phyloP scores from a whole-genome alignment of 1,284 basidiomycete species.

The Cutaneotrichosporon mucoides region DNA sequence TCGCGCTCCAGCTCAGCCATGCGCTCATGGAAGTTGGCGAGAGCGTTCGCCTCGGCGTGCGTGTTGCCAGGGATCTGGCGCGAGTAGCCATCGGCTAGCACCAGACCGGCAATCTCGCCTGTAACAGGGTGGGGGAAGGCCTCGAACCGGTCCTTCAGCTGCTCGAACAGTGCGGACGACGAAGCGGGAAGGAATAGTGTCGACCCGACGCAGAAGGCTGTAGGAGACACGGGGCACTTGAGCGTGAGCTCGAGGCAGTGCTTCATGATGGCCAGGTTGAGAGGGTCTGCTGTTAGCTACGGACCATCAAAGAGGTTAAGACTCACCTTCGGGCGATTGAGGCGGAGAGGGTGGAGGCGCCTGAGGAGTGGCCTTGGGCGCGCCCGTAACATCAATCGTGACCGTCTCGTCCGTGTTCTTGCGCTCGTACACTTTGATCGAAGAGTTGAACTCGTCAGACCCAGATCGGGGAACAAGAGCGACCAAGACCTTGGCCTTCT shows the following conservation, averaged over 20 bases:
- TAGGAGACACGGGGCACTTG: conserved; percentile 52
- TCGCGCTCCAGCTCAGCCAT: conserved; percentile 9
- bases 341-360: neutral
- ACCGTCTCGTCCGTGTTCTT: conserved; percentile 46
- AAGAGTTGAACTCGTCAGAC: conserved; percentile 12
- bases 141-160: conserved; percentile 35
- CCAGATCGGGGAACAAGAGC: conserved; percentile 23
- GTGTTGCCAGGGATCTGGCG: conserved; percentile 92
- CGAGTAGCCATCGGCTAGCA: conserved; percentile 81
- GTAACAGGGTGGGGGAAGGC: conserved; percentile 21
- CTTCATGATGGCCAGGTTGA: conserved; percentile 44
- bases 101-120: conserved; percentile 29
- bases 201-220: conserved; percentile 94
- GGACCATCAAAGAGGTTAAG: too few species aligned
- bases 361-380: conserved; percentile 5
- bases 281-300: conserved; percentile 24
- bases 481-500: conserved; percentile 42
- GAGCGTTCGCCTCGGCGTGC: conserved; percentile 93
- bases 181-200: conserved; percentile 60
- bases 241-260: conserved; percentile 46
- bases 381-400: conserved; percentile 22
- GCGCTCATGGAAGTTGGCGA: conserved; percentile 62
- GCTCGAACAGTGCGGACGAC: conserved; percentile 36
- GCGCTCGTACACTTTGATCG: conserved; percentile 37
- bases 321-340: conserved; percentile 10